A percentile compares a stretch with the other conserved stretches of the same genome.
Conservation (phyloP, 495 filamentous ascomycete genomes). For the Rhypophila decipiens region DNA sequence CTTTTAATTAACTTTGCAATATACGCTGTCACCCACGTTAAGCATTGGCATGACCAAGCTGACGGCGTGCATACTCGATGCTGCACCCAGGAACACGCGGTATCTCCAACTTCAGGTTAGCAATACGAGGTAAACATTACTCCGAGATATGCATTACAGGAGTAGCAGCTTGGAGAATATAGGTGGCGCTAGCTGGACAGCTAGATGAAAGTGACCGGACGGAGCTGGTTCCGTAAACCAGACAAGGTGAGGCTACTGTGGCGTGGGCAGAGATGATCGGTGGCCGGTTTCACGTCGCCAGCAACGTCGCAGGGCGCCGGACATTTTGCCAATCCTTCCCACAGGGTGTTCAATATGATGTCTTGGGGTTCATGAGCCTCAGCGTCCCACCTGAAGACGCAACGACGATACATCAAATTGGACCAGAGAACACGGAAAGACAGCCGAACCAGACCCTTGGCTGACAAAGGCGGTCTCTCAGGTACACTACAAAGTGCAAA, state of each 20-base stretch:
- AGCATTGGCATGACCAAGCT: constrained; percentile 4
- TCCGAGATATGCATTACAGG: constrained; percentile 6
- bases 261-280: too few species aligned
- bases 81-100: background rate
- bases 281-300: too few species aligned
- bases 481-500: background rate
- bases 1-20: constrained; percentile 21
- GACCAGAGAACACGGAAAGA: too few species aligned
- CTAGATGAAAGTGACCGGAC: constrained; percentile 8
- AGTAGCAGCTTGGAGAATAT: constrained; percentile 6
- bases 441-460: background rate
- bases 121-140: constrained; percentile 14
- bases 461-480: constrained; percentile 3
- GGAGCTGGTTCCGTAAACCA: background rate
- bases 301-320: too few species aligned
- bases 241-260: too few species aligned
- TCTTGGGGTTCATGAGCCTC: too few species aligned
- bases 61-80: background rate
- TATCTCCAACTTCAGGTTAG: constrained; percentile 5
- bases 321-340: too few species aligned
- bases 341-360: too few species aligned
- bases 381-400: too few species aligned
- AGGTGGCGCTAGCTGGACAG: constrained; percentile 10
- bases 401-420: too few species aligned
- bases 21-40: constrained; percentile 11